Percentiles rank a stretch among this genome's conserved stretches.
These are phyloP conservation scores for Incumbomyces lentus DNA, from an alignment of 2,329 filamentous ascomycete genomes.

Conservation along the genomic window DNA sequence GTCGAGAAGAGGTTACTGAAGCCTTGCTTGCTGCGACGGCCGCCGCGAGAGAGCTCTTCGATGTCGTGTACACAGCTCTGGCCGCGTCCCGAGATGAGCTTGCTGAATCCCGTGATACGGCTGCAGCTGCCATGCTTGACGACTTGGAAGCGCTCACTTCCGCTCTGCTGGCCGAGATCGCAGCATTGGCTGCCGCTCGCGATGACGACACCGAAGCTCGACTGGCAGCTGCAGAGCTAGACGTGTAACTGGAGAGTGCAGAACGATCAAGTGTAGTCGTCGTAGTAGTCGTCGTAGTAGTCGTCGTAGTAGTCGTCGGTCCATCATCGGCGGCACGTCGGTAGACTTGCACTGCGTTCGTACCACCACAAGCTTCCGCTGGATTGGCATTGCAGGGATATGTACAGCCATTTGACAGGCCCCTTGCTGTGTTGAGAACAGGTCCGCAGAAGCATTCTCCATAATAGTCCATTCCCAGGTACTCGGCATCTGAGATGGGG, in stretches of 20 bases:
- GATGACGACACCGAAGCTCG: not conserved
- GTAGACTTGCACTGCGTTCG: not conserved
- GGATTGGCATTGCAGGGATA: not conserved
- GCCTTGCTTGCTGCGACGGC: not conserved
- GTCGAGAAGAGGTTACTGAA: not conserved
- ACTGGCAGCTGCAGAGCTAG: not conserved
- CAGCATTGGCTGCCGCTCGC: not conserved
- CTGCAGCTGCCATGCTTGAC: not conserved
- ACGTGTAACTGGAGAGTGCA: not conserved
- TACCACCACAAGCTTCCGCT: not conserved
- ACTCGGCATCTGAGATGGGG: not conserved
- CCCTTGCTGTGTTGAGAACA: not conserved
- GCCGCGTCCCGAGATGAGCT: not conserved
- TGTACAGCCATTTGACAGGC: not conserved
- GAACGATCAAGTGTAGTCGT: not conserved
- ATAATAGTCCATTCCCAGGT: not conserved
- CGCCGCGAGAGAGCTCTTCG: not conserved
- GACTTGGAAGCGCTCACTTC: not conserved
- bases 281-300: not conserved
- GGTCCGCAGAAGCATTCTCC: not conserved
- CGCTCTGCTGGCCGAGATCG: not conserved
- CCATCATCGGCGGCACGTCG: not conserved
- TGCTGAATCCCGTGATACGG: not conserved
- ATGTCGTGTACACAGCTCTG: not conserved
- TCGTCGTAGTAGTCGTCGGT: not conserved